phyloP scores from a whole-genome alignment of 139 green algal genomes.

The Trebouxia sp. region DNA sequence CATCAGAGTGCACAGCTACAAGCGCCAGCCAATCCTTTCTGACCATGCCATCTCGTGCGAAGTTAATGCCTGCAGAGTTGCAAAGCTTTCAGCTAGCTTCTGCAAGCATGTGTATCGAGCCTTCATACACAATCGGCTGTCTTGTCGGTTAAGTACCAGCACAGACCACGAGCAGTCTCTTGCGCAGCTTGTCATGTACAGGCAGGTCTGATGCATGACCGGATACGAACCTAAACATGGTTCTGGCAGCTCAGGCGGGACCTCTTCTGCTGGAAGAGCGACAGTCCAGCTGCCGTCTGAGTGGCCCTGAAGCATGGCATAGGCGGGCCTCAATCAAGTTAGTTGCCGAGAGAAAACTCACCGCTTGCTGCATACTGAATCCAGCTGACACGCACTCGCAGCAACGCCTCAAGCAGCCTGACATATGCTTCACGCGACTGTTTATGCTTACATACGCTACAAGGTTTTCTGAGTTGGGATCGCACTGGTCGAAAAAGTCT shows the following conservation, averaged over 20 bases:
- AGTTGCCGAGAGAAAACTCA: no score
- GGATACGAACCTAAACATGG: slow-evolving; percentile 77
- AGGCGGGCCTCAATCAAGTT: background rate
- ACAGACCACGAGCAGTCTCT: background rate
- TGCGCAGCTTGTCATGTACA: background rate
- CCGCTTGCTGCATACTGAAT: no score
- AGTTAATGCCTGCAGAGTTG: slow-evolving; percentile 39
- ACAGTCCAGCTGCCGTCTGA: slow-evolving; percentile 88
- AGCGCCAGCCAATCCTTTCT: slow-evolving; percentile 94
- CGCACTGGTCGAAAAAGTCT: slow-evolving; percentile 74
- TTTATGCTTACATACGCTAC: slow-evolving; percentile 3
- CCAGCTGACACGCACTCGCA: no score
- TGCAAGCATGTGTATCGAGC: no score
- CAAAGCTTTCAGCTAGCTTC: no score
- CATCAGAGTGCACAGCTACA: slow-evolving; percentile 95
- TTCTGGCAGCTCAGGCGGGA: slow-evolving; percentile 96
- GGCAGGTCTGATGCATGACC: no score
- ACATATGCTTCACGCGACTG: no score
- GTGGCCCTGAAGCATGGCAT: slow-evolving; percentile 43
- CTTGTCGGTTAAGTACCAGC: no score
- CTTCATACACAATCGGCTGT: no score
- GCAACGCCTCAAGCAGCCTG: no score
- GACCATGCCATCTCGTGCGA: slow-evolving; percentile 37
- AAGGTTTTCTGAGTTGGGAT: slow-evolving; percentile 82
- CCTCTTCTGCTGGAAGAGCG: slow-evolving; percentile 92